Base-by-base conservation (phyloP, 2,329 filamentous ascomycete genomes). In the Aspergillus neotritici region DNA sequence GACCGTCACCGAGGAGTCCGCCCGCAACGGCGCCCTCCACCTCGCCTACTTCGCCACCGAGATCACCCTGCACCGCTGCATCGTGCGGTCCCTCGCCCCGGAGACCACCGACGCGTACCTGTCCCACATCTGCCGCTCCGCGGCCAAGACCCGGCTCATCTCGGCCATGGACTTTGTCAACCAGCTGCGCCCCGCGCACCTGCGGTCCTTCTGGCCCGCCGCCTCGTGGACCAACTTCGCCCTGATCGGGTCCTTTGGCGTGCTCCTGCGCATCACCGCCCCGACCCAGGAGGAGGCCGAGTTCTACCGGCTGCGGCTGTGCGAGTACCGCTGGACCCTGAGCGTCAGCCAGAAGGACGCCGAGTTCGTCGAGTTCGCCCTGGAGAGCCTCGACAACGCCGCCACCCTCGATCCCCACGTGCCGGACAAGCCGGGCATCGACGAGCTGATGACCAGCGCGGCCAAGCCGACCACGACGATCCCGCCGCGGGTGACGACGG, bases 141-240 rank as follows among this genome's bases (percentile, higher is more conserved):
- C 91, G 4, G 91, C 91, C 41, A 96, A 96, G 65, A 94, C 91
- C 0, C 84, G 91, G 5, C 77, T 97, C 29, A 95, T 96, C 60
- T 94, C 87, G 15, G 89, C 90, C 51, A 94, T 97, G 86, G 91
- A 97, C 64, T 95, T 96, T 66, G 89, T 95, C 56, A 96, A 96
- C 67, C 84, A 91, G 0, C 78, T 97, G 28, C 88, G 86, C 34
- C 87, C 88, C 0, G 80, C 83, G 30, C 90, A 97, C 57, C 76
- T 96, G 25, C 82, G 84, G n/a, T 80, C 87, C 0, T 96, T 96
- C 68, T 97, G 91, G 91, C 70, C 70, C 17, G 68, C 68, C 4
- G 64, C 67, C 1, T 65, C 70, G 4, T 67, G 69, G 37, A 71
- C 69, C 10, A 95, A 95, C 67, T 96, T 97, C 67, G 90, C 91